These are phyloP conservation scores for Petunia hybrid DNA, from an alignment of 305 asterid species.

Conservation along the genomic window DNA sequence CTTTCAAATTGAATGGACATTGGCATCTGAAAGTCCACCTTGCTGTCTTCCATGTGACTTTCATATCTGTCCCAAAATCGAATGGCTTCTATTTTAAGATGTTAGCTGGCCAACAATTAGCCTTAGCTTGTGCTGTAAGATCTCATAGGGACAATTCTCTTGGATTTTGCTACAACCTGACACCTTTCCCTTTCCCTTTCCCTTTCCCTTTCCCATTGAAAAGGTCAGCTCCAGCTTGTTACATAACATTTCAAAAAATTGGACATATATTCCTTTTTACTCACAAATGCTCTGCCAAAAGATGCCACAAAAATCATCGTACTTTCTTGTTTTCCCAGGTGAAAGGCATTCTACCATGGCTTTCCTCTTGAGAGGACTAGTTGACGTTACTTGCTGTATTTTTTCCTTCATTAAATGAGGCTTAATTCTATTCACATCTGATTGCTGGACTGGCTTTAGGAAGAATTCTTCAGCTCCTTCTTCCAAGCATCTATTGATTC, in stretches of 20 bases:
- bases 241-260: background rate
- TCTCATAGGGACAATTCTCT: background rate
- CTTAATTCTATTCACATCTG: conserved; percentile 45
- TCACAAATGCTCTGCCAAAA: conserved; percentile 27
- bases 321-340: conserved; percentile 31
- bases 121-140: no score
- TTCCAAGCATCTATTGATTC: conserved; percentile 48
- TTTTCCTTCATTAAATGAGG: conserved; percentile 37
- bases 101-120: no score
- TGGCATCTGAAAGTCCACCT: no score
- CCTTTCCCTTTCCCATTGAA: background rate
- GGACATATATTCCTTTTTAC: background rate
- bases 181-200: background rate
- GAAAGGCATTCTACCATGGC: conserved; percentile 29
- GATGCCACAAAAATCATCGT: background rate
- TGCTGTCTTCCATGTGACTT: no score
- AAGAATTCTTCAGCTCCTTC: conserved; percentile 54
- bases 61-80: no score
- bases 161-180: background rate
- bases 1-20: background rate
- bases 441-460: conserved; percentile 48
- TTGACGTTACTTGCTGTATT: background rate
- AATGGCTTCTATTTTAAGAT: no score
- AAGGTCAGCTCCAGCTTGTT: background rate
- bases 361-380: conserved; percentile 28